Conservation (phyloP, 441 rosid genomes). For the Manihot esculenta region DNA sequence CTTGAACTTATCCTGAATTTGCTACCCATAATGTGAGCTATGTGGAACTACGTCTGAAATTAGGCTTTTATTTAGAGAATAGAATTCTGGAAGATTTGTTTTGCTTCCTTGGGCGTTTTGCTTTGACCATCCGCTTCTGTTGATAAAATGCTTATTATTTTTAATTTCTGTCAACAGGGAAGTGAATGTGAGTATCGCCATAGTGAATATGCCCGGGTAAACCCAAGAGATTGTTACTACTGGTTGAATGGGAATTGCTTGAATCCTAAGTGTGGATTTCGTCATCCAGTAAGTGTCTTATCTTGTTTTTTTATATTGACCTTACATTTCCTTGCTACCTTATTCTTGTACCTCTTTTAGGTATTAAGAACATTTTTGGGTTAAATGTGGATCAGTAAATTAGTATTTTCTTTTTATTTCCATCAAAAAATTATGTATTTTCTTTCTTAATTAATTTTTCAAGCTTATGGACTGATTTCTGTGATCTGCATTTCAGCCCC, state of each 20-base stretch:
- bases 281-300: conserved; percentile 82
- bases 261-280: conserved; percentile 88
- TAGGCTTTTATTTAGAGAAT: background rate
- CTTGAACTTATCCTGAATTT: background rate
- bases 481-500: conserved; percentile 56
- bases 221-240: conserved; percentile 92
- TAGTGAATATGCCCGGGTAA: conserved; percentile 90
- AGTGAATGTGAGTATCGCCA: conserved; percentile 96
- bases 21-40: background rate
- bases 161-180: conserved; percentile 50
- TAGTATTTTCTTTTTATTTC: background rate
- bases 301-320: background rate
- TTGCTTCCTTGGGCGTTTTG: background rate
- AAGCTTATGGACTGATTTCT: conserved; percentile 11
- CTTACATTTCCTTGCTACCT: background rate
- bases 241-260: conserved; percentile 95
- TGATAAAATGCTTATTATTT: conserved; percentile 11
- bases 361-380: background rate
- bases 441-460: background rate
- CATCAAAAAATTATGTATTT: background rate
- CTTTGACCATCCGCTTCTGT: background rate
- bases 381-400: background rate
- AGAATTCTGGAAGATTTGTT: background rate
- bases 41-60: background rate
- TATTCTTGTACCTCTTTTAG: background rate